Evolutionary conservation across 768 basidiomycete genomes (phyloP), one percentile per base, ranked within the genome.

Genomic region (Rhodosporidiobolus sp.): DNA sequence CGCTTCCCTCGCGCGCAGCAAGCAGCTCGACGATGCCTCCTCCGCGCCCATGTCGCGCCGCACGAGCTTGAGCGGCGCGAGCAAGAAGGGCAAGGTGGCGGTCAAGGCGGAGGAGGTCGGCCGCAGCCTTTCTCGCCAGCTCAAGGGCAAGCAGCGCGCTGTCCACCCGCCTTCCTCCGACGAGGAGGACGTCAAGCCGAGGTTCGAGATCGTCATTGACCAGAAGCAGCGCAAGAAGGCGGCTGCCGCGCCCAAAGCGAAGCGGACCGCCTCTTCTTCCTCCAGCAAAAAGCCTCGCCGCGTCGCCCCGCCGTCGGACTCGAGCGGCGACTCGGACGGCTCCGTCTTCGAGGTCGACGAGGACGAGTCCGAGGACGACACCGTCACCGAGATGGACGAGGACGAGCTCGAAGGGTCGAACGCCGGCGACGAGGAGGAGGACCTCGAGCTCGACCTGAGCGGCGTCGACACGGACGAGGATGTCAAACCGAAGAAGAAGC

Each of bases 401-500:
- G 65, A 59, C 4, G 60, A 43, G 46, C 62, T 68, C 16, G 71
- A 49, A n/a, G 49, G 28, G 8, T 7, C 20, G 70, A 38, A 30
- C 24, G 56, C 48, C 20, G 32, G 45, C 5, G 57, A 32, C 38
- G 60, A 72, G 3, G 65, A 62, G 20, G 50, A 32, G 26, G 67
- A 56, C 8, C 22, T 28, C 5, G 52, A 22, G 58, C 12, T 57
- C 4, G 55, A 65, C 16, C 19, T 59, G 43, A 46, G 35, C 56
- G 43, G 38, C 48, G 53, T 43, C 19, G 69, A 67, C 43, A 59
- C 55, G 34, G 65, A 70, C 16, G 73, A 63, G 57, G 76, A 71
- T n/a, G 66, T 49, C 11, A 65, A 70, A 35, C 61, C 54, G 53
- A 66, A 64, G 61, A 69, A 65, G 62, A 69, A 67, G 50, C 52